Evolutionary conservation across 2,329 filamentous ascomycete genomes (phyloP), one percentile per base, ranked within the genome.

Genomic region (Colletotrichum shisoi): DNA sequence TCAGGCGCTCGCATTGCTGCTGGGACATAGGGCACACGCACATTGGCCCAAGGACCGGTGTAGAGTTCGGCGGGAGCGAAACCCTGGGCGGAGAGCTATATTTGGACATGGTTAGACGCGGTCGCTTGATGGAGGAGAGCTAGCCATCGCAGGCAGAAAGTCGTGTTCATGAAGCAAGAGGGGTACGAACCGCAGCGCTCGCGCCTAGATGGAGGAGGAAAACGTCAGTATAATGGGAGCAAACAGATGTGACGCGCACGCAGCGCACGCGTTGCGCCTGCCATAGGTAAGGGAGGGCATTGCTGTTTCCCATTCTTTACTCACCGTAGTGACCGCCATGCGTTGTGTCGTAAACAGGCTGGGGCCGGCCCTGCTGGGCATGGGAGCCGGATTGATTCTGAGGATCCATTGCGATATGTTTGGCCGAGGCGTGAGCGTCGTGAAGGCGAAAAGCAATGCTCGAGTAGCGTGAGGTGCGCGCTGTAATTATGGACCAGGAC

Each of bases 41-140:
- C 94, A 82, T 99, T 99, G 73, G 93, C 91, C 94, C 94, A 98
- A 69, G 93, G 90, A 17, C 94, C 94, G 1, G 92, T 94, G 80
- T 97, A 98, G 64, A 97, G 87, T 78, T 97, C 94, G 52, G 93
- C 90, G n/a, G 94, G 93, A 53, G 93, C 92, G 78, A 92, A 95
- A 64, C 93, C 93, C 80, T 93, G 90, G 51, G 90, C 88, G 56
- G 94, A 92, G 72, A 97, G 90, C 91, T 95, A 78, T 59, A 15
- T 95, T 78, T 56, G 15, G 13, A 42, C 9, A 21, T 37, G 34
- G 39, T 67, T 31, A 67, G 63, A 64, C 7, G 34, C 24, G 37
- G 19, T 15, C 24, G n/a, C 15, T 21, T 62, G 62, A 37, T 53
- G 17, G 24, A 13, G 31, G n/a, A 21, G 31, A 39, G 51, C 44